Evolutionary conservation across 257 asterid genomes (phyloP).

Genomic region (Scutellaria minor): DNA sequence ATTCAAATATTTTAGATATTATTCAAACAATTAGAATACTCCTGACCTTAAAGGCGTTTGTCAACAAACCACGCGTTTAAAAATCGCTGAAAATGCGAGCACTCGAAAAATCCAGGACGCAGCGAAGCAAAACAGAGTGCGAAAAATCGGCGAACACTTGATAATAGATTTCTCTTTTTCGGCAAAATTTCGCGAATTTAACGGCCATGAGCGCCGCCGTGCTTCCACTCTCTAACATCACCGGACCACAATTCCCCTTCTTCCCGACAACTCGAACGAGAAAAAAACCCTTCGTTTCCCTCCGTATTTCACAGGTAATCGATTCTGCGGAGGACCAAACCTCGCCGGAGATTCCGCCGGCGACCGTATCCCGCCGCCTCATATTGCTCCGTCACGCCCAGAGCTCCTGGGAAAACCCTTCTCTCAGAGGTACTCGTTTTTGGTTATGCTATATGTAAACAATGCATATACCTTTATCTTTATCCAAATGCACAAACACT

Average conservation of each 20-base stretch:
- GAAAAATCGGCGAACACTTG: too few relatives aligned
- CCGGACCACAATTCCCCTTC: slow-evolving; percentile 29
- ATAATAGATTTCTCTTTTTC: too few relatives aligned
- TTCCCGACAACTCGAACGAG: slow-evolving; percentile 28
- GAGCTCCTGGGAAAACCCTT: slow-evolving; percentile 69
- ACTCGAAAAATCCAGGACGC: too few relatives aligned
- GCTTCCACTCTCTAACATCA: slow-evolving; percentile 44
- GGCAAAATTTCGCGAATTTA: background rate
- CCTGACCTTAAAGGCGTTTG: too few relatives aligned
- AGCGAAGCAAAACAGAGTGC: too few relatives aligned
- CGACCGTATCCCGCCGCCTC: slow-evolving; percentile 67
- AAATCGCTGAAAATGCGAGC: too few relatives aligned
- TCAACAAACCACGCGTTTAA: too few relatives aligned
- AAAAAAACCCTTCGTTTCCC: slow-evolving; percentile 33
- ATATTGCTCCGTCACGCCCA: slow-evolving; percentile 82
- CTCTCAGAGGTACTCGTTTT: slow-evolving; percentile 58
- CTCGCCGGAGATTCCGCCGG: slow-evolving; percentile 42
- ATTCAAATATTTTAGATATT: too few relatives aligned
- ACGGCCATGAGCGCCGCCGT: slow-evolving; percentile 53
- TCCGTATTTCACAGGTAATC: slow-evolving; percentile 46
- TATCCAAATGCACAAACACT: too few relatives aligned
- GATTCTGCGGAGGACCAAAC: slow-evolving; percentile 49
- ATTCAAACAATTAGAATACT: too few relatives aligned
- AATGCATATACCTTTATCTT: too few relatives aligned
- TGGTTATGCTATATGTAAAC: background rate